These are phyloP conservation scores for Trichoderma sp. DNA, from an alignment of 2,329 filamentous ascomycete genomes.

Conservation along the genomic window DNA sequence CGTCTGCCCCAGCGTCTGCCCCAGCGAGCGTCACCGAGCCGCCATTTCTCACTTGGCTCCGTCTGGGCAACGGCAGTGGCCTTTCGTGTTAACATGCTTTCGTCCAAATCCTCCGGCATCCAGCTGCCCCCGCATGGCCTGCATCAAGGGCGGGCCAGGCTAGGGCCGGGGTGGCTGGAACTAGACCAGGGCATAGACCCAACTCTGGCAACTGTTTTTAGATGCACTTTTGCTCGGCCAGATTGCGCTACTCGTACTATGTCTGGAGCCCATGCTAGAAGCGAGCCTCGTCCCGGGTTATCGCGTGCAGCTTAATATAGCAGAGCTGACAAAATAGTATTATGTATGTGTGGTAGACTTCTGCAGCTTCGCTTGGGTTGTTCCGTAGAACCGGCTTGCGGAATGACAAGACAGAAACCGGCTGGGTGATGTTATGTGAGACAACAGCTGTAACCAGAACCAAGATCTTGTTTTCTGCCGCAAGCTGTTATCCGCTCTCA, in stretches of 20 bases:
- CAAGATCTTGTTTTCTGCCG: background rate
- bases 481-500: background rate
- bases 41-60: background rate
- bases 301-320: background rate
- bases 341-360: background rate
- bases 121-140: conserved; percentile 6
- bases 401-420: background rate
- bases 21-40: background rate
- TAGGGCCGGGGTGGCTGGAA: conserved; percentile 8
- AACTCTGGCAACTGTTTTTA: background rate
- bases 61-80: background rate
- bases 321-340: background rate
- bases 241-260: background rate
- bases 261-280: background rate
- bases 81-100: background rate
- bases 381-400: background rate
- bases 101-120: conserved; percentile 9
- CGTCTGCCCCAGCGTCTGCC: no score
- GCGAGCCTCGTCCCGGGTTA: background rate
- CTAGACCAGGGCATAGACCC: background rate
- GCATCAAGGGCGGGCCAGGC: background rate
- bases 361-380: background rate
- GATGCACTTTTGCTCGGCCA: conserved; percentile 21
- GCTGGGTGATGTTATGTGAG: background rate
- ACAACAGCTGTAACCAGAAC: background rate